phyloP scores from a whole-genome alignment of 179 eudicot species.

The Silene coronaria region DNA sequence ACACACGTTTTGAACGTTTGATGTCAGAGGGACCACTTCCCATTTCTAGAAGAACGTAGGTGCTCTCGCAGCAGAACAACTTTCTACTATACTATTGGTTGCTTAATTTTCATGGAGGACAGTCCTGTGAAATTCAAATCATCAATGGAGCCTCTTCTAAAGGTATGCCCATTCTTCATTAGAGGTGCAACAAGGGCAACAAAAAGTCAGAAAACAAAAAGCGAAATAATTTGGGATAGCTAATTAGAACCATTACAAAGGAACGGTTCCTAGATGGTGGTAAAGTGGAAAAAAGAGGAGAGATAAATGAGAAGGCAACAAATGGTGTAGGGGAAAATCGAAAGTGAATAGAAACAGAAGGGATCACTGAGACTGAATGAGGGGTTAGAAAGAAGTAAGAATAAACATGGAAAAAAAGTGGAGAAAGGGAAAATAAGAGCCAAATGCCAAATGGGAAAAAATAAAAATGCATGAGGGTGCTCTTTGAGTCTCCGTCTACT shows the following conservation, averaged over 20 bases:
- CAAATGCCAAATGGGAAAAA: neutral
- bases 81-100: constrained; percentile 80
- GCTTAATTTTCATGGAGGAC: constrained; percentile 88
- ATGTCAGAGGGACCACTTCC: constrained; percentile 80
- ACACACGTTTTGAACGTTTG: constrained; percentile 22
- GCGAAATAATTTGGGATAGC: neutral
- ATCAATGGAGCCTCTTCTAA: constrained; percentile 83
- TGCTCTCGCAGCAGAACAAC: constrained; percentile 95
- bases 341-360: neutral
- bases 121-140: constrained; percentile 71
- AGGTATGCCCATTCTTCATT: constrained; percentile 36
- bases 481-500: neutral
- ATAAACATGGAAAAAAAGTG: neutral
- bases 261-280: neutral
- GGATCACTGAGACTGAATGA: neutral
- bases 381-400: neutral
- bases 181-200: neutral
- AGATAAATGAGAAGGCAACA: neutral
- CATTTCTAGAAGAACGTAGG: constrained; percentile 70
- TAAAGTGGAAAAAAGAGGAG: neutral
- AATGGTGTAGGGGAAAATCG: neutral
- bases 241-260: neutral
- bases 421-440: neutral
- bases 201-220: neutral
- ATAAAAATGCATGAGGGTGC: neutral